Evolutionary conservation across 768 basidiomycete species (phyloP), one percentile per base, ranked within the genome.

Genomic region (Lactarius vividus): DNA sequence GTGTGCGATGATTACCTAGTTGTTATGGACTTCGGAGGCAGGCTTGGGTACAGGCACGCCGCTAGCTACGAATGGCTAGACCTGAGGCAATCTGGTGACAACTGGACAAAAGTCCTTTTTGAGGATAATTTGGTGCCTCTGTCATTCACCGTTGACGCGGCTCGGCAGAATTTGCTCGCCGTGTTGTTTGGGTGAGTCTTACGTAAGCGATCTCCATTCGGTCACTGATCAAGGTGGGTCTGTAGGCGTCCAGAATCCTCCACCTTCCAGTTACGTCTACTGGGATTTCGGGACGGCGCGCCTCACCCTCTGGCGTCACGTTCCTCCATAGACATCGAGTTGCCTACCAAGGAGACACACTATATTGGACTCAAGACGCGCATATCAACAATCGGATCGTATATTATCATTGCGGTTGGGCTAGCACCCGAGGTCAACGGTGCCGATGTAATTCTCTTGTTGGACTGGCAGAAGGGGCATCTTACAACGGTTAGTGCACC

Each of bases 1-100:
- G 29, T 62, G 18, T 39, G 10, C 4, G 65, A 62, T 2, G 65
- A 62, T 13, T 66, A 66, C 52, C 29, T 66, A 20, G 4, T 65
- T 16, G 28, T 26, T 18, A n/a, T 56, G 18, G 55, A 65, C 23
- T 39, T 49, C 26, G 56, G 55, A 4, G 35, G 60, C 3, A 49
- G 2, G 40, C 18, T 23, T 15, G 35, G 35, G 4, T 28, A 37
- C 26, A 23, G 54, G 20, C 54, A 57, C 2, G 28, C 4, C 8
- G 54, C 59, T 2, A 20, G 42, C 44, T 56, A 60, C 18, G 42
- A 31, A 29, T 61, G 64, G 59, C 53, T 61, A 15, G 59, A 65
- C 31, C 40, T 61, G 33, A 57, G 60, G 57, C 23, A 40, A 11
- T 37, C 33, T 6, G 28, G 26, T 20, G 29, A 52, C 15, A 37